Conservation (phyloP, 352 stramenopile species). For the Phytophthora sojae region DNA sequence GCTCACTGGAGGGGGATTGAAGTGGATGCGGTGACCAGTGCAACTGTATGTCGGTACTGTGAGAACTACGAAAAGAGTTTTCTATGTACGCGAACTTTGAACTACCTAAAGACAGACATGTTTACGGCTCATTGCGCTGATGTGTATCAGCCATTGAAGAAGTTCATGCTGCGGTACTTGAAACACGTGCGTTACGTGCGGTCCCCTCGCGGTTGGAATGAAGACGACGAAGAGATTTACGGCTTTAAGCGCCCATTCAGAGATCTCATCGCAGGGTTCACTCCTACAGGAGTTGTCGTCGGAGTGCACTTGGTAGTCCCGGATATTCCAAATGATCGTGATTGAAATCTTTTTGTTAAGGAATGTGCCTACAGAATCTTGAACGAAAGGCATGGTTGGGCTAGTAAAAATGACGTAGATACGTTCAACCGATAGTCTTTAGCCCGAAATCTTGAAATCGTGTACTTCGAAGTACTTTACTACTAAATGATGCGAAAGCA, state of each 20-base stretch:
- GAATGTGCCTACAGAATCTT: background rate
- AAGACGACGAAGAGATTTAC: background rate
- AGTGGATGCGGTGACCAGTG: background rate
- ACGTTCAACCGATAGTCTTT: no score
- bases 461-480: no score
- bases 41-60: conserved; percentile 12
- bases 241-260: background rate
- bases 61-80: background rate
- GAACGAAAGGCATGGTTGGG: no score
- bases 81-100: background rate
- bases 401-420: no score
- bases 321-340: background rate
- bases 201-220: conserved; percentile 4
- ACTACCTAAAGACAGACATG: background rate
- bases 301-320: conserved; percentile 1
- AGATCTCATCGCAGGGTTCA: conserved; percentile 16
- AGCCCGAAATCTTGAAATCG: no score
- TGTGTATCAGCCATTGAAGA: conserved; percentile 16
- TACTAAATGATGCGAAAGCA: no score
- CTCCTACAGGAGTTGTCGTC: conserved; percentile 2
- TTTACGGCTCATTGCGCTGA: background rate
- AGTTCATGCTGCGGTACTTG: conserved; percentile 13
- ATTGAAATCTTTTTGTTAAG: no score
- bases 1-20: conserved; percentile 10
- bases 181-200: conserved; percentile 12